Percentiles rank a stretch among this genome's conserved stretches.
Conservation (phyloP, 768 basidiomycete genomes). For the Pholiota molesta region DNA sequence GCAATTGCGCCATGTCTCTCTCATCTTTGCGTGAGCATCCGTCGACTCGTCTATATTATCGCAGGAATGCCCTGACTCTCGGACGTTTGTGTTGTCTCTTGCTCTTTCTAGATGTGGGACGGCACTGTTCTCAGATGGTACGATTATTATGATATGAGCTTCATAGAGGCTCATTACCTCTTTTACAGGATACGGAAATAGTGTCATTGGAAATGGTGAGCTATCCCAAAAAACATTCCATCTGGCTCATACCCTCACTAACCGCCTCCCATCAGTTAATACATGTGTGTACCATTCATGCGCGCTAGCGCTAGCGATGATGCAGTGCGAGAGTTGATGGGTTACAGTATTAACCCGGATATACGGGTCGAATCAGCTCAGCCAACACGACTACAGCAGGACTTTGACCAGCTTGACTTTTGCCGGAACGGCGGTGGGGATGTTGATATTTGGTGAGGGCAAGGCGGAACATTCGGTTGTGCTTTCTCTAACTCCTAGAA, state of each 20-base stretch:
- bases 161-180: not conserved
- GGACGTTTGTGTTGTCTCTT: not conserved
- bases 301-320: too few relatives aligned
- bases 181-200: constrained; percentile 73
- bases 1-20: constrained; percentile 44
- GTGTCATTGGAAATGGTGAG: constrained; percentile 76
- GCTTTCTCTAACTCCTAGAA: not conserved
- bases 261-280: constrained; percentile 56
- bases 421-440: constrained; percentile 86
- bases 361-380: constrained; percentile 61
- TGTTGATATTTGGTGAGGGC: constrained; percentile 67
- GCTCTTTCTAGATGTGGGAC: constrained; percentile 68
- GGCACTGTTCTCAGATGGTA: constrained; percentile 86
- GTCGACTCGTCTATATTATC: constrained; percentile 11
- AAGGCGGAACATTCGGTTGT: too few relatives aligned
- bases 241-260: not conserved
- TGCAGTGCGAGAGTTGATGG: too few relatives aligned
- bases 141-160: not conserved
- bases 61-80: not conserved
- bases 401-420: constrained; percentile 74
- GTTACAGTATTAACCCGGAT: constrained; percentile 65
- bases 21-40: constrained; percentile 77
- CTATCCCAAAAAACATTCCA: constrained; percentile 13
- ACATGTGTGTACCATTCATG: not conserved
- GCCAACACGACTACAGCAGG: constrained; percentile 58